phyloP scores from a whole-genome alignment of 495 filamentous ascomycete species.

The Schizothecium vesticola region DNA sequence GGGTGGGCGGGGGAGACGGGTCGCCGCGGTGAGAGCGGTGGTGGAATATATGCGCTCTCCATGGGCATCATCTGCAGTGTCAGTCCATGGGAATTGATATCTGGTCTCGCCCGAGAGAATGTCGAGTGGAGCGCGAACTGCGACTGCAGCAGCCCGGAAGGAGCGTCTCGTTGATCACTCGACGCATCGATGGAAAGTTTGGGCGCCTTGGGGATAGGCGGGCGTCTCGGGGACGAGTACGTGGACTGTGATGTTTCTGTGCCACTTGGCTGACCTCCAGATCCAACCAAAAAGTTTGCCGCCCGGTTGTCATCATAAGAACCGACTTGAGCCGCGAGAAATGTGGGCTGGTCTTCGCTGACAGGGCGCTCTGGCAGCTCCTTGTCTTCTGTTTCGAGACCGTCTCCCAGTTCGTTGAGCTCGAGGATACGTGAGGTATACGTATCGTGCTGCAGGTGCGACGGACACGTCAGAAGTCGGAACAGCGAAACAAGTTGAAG shows the following conservation, averaged over 20 bases:
- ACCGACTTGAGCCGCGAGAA: conserved; percentile 43
- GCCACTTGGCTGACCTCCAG: neutral
- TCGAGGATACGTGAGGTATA: conserved; percentile 86
- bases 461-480: conserved; percentile 4
- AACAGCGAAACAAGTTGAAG: neutral
- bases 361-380: conserved; percentile 73
- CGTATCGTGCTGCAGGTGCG: conserved; percentile 61
- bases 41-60: conserved; percentile 54
- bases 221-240: conserved; percentile 25
- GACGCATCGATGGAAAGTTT: conserved; percentile 17
- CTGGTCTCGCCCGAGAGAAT: conserved; percentile 41
- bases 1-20: conserved; percentile 30
- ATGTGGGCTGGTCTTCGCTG: conserved; percentile 44
- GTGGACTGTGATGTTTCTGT: conserved; percentile 23
- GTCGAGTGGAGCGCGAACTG: conserved; percentile 41
- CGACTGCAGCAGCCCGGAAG: conserved; percentile 17
- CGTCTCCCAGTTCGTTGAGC: conserved; percentile 62
- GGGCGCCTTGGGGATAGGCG: conserved; percentile 3
- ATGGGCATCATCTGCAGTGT: conserved; percentile 31
- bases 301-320: conserved; percentile 32
- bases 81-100: conserved; percentile 38
- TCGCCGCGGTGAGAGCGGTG: conserved; percentile 58
- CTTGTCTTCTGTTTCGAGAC: conserved; percentile 56
- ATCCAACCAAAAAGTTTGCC: neutral
- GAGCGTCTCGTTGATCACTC: conserved; percentile 18